Evolutionary conservation across 495 filamentous ascomycete genomes (phyloP).

Genomic region (Tetracladium setigerum): DNA sequence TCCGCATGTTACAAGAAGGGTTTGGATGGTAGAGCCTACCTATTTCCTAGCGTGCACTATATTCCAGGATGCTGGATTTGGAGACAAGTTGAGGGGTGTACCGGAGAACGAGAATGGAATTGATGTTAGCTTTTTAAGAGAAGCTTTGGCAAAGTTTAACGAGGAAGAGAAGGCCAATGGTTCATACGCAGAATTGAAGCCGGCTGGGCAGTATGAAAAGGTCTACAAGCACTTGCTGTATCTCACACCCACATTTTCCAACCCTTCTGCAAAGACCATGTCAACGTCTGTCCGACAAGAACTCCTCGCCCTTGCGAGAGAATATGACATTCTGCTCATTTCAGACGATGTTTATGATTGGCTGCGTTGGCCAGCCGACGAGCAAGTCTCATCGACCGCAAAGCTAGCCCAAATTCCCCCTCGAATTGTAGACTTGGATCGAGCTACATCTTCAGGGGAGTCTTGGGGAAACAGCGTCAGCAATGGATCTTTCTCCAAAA

Average conservation of each 20-base stretch:
- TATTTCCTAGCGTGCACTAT: slow-evolving; percentile 70
- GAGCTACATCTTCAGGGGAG: slow-evolving; percentile 31
- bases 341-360: slow-evolving; percentile 84
- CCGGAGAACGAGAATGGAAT: slow-evolving; percentile 67
- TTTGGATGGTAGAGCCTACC: slow-evolving; percentile 71
- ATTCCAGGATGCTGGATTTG: slow-evolving; percentile 65
- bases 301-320: slow-evolving; percentile 58
- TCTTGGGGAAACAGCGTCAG: slow-evolving; percentile 55
- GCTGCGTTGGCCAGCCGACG: slow-evolving; percentile 54
- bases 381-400: neutral
- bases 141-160: slow-evolving; percentile 14
- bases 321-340: slow-evolving; percentile 64
- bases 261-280: slow-evolving; percentile 68
- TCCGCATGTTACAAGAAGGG: slow-evolving; percentile 58
- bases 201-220: slow-evolving; percentile 32
- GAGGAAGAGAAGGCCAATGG: slow-evolving; percentile 1
- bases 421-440: slow-evolving; percentile 63
- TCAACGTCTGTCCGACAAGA: slow-evolving; percentile 46
- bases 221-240: slow-evolving; percentile 78
- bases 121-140: slow-evolving; percentile 48
- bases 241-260: slow-evolving; percentile 67
- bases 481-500: slow-evolving; percentile 77
- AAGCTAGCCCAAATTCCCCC: slow-evolving; percentile 40
- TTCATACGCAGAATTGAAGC: slow-evolving; percentile 21
- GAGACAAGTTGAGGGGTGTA: slow-evolving; percentile 50